A percentile compares a stretch with the other conserved stretches of the same genome.
Conservation (phyloP, 2,329 filamentous ascomycete genomes). For the Cladorrhinum sp. region DNA sequence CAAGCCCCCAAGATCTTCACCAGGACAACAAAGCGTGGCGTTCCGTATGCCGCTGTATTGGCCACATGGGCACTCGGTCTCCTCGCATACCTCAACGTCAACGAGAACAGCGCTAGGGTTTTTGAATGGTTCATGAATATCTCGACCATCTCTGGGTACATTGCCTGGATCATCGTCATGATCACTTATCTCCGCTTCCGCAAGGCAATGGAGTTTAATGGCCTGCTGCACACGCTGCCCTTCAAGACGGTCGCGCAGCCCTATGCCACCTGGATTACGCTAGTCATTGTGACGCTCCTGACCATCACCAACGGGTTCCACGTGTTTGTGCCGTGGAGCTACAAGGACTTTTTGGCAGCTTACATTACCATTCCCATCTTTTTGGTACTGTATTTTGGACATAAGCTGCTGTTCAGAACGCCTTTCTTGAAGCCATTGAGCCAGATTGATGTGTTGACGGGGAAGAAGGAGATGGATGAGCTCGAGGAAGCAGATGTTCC, state of each 20-base stretch:
- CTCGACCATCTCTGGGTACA: constrained; percentile 59
- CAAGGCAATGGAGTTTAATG: constrained; percentile 51
- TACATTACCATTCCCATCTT: constrained; percentile 65
- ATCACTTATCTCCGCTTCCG: constrained; percentile 60
- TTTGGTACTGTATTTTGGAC: constrained; percentile 56
- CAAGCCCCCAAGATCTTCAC: constrained; percentile 63
- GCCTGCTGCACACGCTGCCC: constrained; percentile 49
- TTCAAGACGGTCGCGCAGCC: constrained; percentile 55
- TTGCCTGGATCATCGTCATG: constrained; percentile 59
- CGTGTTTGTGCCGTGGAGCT: constrained; percentile 68
- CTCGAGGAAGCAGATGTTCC: constrained; percentile 47
- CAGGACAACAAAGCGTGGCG: constrained; percentile 58
- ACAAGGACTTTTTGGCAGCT: constrained; percentile 59
- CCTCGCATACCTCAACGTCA: constrained; percentile 68
- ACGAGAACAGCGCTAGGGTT: constrained; percentile 58
- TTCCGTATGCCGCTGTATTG: constrained; percentile 55
- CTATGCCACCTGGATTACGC: constrained; percentile 60
- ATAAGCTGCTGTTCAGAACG: constrained; percentile 53
- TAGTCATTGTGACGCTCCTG: constrained; percentile 59
- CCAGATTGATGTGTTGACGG: constrained; percentile 55
- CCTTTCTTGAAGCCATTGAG: constrained; percentile 40
- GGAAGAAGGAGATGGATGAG: constrained; percentile 62
- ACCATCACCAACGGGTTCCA: constrained; percentile 73
- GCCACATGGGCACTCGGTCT: constrained; percentile 58
- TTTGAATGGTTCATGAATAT: constrained; percentile 73